Base-by-base conservation (phyloP, 2,329 filamentous ascomycete species). In the Ophiostoma montium region DNA sequence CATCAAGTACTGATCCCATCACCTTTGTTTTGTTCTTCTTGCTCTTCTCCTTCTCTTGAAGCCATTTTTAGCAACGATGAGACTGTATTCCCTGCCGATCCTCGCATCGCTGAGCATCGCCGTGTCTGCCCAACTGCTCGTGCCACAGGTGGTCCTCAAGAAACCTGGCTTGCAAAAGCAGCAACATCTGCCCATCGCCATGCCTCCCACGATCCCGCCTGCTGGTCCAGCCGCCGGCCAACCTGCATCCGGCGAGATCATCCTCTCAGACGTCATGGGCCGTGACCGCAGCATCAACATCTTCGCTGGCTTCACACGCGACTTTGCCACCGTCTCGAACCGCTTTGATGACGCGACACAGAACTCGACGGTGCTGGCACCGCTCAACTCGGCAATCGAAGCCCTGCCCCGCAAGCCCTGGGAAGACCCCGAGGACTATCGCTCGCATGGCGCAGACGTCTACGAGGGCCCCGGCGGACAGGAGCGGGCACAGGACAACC, bases 331-430 rank as follows among this genome's bases (percentile, higher is more conserved):
- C n/a, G 72, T 89, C 18, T 75, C 78, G 10, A 66, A 69, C 19
- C 83, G 85, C 1, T 75, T 96, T 13, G 76, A 84, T 57, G 75
- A 86, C 61, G 64, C 71, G 1, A 61, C 67, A 1, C 65, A 74
- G 51, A 89, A 90, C 62, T 85, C 85, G 15, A 95, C 88, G 2
- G 80, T 96, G 21, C 77, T 96, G 3, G 90, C 89, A 5, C 92
- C 92, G 1, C 69, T 85, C 48, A 96, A 98, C 70, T 79, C 76
- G 16, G 87, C 82, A 3, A 78, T 98, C 59, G 83, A 84, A 55
- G 69, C 66, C 1, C 69, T 96, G 21, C 85, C 88, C 1, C 74
- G 83, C 47, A 96, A 95, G 63, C 89, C 89, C 0, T 94, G 86
- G 86, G 86, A 84, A 58, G 70, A 89, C 54, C 77, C 84, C 0